Conservation (phyloP, 2,329 filamentous ascomycete species). For the Polytolypa hystricis region DNA sequence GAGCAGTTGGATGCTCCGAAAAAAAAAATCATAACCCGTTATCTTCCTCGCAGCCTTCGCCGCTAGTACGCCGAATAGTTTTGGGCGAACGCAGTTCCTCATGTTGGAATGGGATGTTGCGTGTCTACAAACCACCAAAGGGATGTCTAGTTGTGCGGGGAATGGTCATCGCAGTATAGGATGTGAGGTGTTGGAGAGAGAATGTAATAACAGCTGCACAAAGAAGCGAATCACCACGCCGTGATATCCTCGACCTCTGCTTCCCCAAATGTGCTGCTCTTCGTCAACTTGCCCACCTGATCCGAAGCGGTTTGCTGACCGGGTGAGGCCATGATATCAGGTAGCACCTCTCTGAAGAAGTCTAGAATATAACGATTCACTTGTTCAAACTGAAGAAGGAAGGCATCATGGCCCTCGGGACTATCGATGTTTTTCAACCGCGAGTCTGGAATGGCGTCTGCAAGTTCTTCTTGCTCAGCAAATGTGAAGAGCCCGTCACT, state of each 20-base stretch:
- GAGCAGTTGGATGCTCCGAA: neutral
- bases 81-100: too few species aligned
- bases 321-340: constrained; percentile 71
- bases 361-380: constrained; percentile 78
- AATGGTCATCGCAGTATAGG: neutral
- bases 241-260: constrained; percentile 95
- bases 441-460: constrained; percentile 65
- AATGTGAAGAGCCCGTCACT: constrained; percentile 95
- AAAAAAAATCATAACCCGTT: neutral
- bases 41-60: too few species aligned
- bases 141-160: neutral
- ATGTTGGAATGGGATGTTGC: neutral
- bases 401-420: constrained; percentile 91
- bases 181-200: too few species aligned
- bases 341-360: constrained; percentile 72
- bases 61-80: too few species aligned
- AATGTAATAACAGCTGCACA: too few species aligned
- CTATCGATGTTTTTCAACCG: constrained; percentile 80
- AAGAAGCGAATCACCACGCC: constrained; percentile 74
- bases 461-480: constrained; percentile 88
- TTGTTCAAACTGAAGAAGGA: constrained; percentile 92
- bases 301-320: constrained; percentile 39
- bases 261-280: constrained; percentile 88
- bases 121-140: neutral
- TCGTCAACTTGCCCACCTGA: constrained; percentile 53